Evolutionary conservation across 371 early-diverging fungal species (phyloP).

Genomic region (Circinella umbellata): DNA sequence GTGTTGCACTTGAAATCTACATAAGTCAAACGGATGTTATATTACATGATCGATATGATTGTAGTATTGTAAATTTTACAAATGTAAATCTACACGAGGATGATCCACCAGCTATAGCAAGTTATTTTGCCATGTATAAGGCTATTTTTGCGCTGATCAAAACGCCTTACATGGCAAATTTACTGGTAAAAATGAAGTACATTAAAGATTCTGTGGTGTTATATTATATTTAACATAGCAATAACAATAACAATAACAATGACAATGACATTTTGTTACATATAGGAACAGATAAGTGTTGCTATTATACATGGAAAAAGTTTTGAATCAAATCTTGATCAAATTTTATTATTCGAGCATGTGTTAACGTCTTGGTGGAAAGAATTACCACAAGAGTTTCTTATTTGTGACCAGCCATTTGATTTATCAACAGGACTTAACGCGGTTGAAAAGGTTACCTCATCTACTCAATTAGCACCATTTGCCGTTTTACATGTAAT

Average conservation of each 20-base stretch:
- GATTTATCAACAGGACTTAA: not conserved
- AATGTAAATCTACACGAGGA: not conserved
- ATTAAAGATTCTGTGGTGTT: not conserved
- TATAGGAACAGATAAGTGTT: not conserved
- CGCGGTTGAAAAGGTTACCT: not conserved
- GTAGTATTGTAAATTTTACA: not conserved
- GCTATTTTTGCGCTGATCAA: not conserved
- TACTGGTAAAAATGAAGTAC: not conserved
- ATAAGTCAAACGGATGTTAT: not conserved
- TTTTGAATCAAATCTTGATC: not conserved
- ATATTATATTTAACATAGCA: not conserved
- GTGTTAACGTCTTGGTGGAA: not conserved
- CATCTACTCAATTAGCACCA: not conserved
- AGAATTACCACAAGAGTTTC: not conserved
- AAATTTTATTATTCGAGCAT: not conserved
- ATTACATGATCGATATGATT: not conserved
- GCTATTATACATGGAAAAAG: not conserved
- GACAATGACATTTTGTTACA: not conserved
- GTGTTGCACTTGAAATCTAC: not conserved
- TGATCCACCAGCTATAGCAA: not conserved
- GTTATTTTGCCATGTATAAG: not conserved
- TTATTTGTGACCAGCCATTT: not conserved
- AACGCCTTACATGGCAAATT: not conserved
- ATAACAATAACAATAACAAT: too few species aligned
- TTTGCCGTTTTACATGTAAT: constrained; percentile 1